Conservation (phyloP, 441 rosid genomes). For the Erysimum pusillum region DNA sequence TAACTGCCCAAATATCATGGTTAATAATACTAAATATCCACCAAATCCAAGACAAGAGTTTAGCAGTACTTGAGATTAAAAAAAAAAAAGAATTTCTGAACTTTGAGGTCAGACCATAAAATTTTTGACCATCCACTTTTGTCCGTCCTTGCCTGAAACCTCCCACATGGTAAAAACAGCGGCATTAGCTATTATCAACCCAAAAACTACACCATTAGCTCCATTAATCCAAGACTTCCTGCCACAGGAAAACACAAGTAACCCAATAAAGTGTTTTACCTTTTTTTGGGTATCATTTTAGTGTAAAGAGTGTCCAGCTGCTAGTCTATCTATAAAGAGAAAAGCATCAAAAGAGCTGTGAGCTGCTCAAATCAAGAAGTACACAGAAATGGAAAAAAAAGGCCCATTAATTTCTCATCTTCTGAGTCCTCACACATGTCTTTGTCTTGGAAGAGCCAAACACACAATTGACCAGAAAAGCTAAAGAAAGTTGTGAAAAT, state of each 20-base stretch:
- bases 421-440: constrained; percentile 1
- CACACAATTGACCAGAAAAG: constrained; percentile 3
- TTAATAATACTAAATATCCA: constrained; percentile 13
- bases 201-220: constrained; percentile 59
- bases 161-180: constrained; percentile 72
- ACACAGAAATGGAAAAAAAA: constrained; percentile 5
- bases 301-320: background rate
- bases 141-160: constrained; percentile 44
- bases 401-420: background rate
- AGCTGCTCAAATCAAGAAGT: constrained; percentile 25
- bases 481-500: constrained; percentile 3
- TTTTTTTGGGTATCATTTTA: too few relatives aligned
- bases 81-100: background rate
- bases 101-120: constrained; percentile 64
- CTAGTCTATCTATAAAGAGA: constrained; percentile 18
- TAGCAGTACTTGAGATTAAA: background rate
- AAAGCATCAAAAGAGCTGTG: constrained; percentile 29
- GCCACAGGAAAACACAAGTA: constrained; percentile 38
- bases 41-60: constrained; percentile 28
- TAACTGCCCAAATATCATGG: constrained; percentile 60
- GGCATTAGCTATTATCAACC: constrained; percentile 70
- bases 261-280: background rate
- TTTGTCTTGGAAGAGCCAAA: background rate
- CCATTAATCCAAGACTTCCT: constrained; percentile 68
- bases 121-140: constrained; percentile 61